Conservation (phyloP, 176 grass and related monocot genomes). For the Aegilops speltoides region DNA sequence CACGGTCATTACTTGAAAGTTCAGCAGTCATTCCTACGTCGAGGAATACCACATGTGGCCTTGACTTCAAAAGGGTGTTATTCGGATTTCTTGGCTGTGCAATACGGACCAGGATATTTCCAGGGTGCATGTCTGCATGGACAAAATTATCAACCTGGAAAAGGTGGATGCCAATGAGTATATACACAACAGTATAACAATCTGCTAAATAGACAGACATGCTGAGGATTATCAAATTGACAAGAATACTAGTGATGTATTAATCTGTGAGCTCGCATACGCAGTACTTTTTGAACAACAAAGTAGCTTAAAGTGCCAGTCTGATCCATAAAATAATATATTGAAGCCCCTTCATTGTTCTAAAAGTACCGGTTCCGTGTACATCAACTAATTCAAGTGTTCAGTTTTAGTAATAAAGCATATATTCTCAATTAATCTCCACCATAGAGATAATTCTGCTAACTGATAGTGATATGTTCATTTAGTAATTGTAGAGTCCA, state of each 20-base stretch:
- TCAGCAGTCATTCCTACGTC: constrained; percentile 99
- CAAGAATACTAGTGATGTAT: background rate
- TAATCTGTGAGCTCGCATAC: background rate
- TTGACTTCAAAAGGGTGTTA: constrained; percentile 68
- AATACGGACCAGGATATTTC: constrained; percentile 95
- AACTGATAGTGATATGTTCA: background rate
- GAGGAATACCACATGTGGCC: constrained; percentile 92
- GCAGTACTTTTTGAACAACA: background rate
- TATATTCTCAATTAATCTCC: background rate
- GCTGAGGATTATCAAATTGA: background rate
- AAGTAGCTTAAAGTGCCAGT: background rate
- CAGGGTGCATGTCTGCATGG: constrained; percentile 99
- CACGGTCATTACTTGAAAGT: constrained; percentile 80
- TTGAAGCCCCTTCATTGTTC: background rate
- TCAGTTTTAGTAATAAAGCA: background rate
- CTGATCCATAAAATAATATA: constrained; percentile 16
- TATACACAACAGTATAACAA: background rate
- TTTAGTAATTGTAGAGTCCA: background rate
- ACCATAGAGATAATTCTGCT: background rate
- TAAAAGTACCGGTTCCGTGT: background rate
- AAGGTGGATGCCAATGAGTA: constrained; percentile 14
- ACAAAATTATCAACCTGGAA: constrained; percentile 98
- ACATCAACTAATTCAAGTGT: background rate
- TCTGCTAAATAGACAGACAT: constrained; percentile 8
- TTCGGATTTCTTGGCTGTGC: constrained; percentile 53